Percentiles rank a stretch among this genome's conserved stretches.
phyloP scores from a whole-genome alignment of 495 filamentous ascomycete genomes.

The Pseudevernia furfuracea region DNA sequence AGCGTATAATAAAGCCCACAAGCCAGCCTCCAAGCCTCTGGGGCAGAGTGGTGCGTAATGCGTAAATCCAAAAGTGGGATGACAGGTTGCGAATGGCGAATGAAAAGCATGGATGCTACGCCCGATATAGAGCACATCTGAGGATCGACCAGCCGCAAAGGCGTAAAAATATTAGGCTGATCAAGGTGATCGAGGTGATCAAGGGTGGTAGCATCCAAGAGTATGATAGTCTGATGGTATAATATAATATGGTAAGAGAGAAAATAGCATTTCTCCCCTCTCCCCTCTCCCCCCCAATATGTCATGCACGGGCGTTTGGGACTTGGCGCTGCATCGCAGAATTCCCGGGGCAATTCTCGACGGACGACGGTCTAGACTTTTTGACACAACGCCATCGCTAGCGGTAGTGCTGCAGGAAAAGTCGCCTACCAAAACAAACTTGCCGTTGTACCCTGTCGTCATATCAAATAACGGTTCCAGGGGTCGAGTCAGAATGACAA shows the following conservation, averaged over 20 bases:
- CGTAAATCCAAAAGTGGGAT: not conserved
- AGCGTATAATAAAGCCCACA: conserved; percentile 2
- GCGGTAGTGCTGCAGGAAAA: not conserved
- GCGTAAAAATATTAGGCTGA: not conserved
- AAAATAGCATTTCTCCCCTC: not conserved
- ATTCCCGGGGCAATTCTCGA: not conserved
- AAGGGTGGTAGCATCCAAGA: too few species aligned
- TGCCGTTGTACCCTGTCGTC: conserved; percentile 7
- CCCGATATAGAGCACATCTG: not conserved
- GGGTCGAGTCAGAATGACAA: not conserved
- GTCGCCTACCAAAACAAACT: conserved; percentile 4
- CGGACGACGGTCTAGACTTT: conserved; percentile 3
- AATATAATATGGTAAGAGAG: too few species aligned
- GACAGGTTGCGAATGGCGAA: not conserved
- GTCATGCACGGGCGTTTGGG: conserved; percentile 9
- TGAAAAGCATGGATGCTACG: not conserved
- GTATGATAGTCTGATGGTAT: too few species aligned
- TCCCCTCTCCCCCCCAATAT: not conserved
- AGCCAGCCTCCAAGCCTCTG: not conserved
- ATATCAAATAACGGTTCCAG: conserved; percentile 4
- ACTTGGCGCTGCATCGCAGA: conserved; percentile 1
- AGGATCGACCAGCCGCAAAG: conserved; percentile 2
- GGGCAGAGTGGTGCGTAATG: conserved; percentile 2
- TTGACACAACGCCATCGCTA: conserved; percentile 3
- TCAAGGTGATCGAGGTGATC: too few species aligned